phyloP scores from a whole-genome alignment of 768 basidiomycete genomes.

The Trametes cubensis region DNA sequence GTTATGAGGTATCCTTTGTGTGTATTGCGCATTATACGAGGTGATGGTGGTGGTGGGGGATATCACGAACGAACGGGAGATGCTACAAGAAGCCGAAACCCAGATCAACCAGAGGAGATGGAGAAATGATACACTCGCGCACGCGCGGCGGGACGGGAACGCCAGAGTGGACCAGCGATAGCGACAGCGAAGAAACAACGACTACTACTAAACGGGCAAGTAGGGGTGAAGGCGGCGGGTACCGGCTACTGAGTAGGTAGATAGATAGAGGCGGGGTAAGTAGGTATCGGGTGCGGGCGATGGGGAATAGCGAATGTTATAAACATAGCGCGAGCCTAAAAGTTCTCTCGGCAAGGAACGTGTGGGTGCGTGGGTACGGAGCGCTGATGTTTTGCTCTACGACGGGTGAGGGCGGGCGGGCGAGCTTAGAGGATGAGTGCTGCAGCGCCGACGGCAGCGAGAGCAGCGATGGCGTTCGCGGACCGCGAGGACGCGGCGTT shows the following conservation, averaged over 20 bases:
- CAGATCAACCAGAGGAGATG: neutral
- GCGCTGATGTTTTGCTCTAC: slow-evolving; percentile 4
- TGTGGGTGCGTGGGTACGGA: neutral
- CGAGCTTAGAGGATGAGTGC: slow-evolving; percentile 47
- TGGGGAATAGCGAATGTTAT: slow-evolving; percentile 17
- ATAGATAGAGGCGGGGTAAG: neutral
- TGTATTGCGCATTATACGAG: slow-evolving; percentile 1
- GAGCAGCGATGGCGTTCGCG: slow-evolving; percentile 42
- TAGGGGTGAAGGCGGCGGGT: neutral
- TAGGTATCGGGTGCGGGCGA: slow-evolving; percentile 3
- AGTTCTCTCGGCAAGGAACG: slow-evolving; percentile 3
- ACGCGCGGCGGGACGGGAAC: neutral
- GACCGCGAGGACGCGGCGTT: slow-evolving; percentile 34
- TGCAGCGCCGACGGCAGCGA: slow-evolving; percentile 47
- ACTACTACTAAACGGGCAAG: neutral
- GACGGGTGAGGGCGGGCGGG: neutral
- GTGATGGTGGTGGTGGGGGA: neutral
- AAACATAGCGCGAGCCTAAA: slow-evolving; percentile 22
- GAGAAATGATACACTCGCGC: neutral
- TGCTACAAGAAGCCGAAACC: neutral
- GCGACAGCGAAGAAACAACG: neutral
- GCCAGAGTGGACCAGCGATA: neutral
- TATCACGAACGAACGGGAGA: neutral
- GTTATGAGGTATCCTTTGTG: neutral
- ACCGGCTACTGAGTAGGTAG: neutral